Conservation (phyloP, 495 filamentous ascomycete genomes). For the Copromyces sp. region DNA sequence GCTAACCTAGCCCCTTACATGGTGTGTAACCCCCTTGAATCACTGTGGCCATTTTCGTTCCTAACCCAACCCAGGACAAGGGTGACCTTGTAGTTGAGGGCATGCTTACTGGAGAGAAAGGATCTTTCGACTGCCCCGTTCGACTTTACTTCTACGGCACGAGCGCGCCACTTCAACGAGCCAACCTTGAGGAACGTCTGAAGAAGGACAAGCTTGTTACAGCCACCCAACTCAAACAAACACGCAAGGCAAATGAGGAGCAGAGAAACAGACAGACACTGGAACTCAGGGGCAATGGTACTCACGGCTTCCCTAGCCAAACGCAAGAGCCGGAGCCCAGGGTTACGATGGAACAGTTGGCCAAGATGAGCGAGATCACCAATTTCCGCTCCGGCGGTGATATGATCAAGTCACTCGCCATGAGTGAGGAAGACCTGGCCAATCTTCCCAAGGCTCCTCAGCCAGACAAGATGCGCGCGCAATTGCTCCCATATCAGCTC, state of each 20-base stretch:
- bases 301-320: conserved; percentile 21
- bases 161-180: conserved; percentile 37
- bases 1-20: conserved; percentile 66
- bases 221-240: conserved; percentile 37
- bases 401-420: conserved; percentile 55
- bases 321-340: conserved; percentile 22
- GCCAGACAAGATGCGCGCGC: conserved; percentile 51
- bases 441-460: conserved; percentile 65
- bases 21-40: conserved; percentile 26
- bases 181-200: conserved; percentile 48
- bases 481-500: conserved; percentile 72
- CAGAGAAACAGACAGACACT: conserved; percentile 20
- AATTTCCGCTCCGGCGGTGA: conserved; percentile 46
- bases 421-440: conserved; percentile 60
- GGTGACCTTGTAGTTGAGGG: conserved; percentile 53
- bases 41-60: neutral
- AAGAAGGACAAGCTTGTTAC: conserved; percentile 47
- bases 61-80: conserved; percentile 17
- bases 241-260: conserved; percentile 40
- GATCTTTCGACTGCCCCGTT: conserved; percentile 60
- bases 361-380: conserved; percentile 58
- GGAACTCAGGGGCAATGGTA: conserved; percentile 24
- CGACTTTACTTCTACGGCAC: conserved; percentile 58
- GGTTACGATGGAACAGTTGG: conserved; percentile 46
- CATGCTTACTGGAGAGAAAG: conserved; percentile 45